A percentile compares a stretch with the other conserved stretches of the same genome.
Conservation (phyloP, 2,329 filamentous ascomycete genomes). For the Macrophomina pseudophaseolina region DNA sequence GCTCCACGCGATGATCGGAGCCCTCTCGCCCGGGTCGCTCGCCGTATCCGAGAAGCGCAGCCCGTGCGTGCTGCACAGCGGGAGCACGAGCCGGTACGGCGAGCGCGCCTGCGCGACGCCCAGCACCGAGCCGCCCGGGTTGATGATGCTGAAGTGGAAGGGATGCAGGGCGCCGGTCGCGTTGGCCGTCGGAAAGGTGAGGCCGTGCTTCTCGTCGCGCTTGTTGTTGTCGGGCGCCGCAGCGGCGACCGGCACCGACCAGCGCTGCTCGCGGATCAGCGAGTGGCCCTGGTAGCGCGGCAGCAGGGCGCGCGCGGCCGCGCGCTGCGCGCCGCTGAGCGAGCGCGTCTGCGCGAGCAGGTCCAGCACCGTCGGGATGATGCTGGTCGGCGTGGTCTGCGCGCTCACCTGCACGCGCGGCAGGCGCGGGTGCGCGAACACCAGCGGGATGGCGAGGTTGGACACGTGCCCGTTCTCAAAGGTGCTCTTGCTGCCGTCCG, state of each 20-base stretch:
- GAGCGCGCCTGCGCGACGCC: constrained; percentile 33
- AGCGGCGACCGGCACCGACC: neutral
- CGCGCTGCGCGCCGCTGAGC: constrained; percentile 39
- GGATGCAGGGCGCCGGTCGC: constrained; percentile 34
- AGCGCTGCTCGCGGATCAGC: constrained; percentile 41
- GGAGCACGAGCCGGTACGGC: constrained; percentile 34
- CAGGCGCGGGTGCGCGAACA: constrained; percentile 52
- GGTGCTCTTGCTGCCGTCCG: constrained; percentile 46
- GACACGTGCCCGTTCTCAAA: constrained; percentile 53
- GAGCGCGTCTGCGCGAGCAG: constrained; percentile 50
- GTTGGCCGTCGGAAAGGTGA: constrained; percentile 3
- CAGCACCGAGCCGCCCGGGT: constrained; percentile 35
- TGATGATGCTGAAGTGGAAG: constrained; percentile 36
- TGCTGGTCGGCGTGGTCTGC: constrained; percentile 50
- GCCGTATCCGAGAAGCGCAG: constrained; percentile 44
- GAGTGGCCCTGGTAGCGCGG: constrained; percentile 55
- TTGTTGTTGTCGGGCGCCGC: neutral
- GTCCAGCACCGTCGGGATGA: constrained; percentile 54
- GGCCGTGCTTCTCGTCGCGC: neutral
- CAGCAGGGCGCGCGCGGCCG: constrained; percentile 47
- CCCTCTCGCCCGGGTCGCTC: constrained; percentile 39
- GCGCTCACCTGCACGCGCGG: constrained; percentile 48
- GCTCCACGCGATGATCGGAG: constrained; percentile 29
- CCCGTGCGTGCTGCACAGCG: constrained; percentile 32
- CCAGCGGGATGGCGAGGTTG: constrained; percentile 51